Conservation (phyloP, 2,329 filamentous ascomycete species). For the Curvularia sp. region DNA sequence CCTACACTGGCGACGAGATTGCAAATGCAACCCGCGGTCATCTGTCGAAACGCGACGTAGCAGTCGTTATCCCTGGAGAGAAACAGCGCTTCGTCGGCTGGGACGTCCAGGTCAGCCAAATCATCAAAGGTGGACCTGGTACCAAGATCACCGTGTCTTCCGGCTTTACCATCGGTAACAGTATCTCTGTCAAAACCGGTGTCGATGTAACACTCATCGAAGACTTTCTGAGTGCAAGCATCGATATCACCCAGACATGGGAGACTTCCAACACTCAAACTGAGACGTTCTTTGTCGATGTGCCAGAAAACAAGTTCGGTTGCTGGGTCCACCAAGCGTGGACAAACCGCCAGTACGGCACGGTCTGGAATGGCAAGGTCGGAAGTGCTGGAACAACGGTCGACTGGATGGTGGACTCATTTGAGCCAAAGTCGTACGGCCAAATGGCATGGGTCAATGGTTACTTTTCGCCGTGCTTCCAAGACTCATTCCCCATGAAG, state of each 20-base stretch:
- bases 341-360: constrained; percentile 47
- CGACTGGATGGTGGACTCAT: constrained; percentile 49
- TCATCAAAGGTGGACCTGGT: constrained; percentile 35
- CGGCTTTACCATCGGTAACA: constrained; percentile 49
- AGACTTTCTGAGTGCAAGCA: constrained; percentile 34
- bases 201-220: constrained; percentile 32
- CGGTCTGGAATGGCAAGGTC: constrained; percentile 47
- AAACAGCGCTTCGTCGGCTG: constrained; percentile 48
- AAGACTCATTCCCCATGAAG: constrained; percentile 48
- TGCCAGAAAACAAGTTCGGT: constrained; percentile 51
- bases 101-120: constrained; percentile 51
- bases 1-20: constrained; percentile 17
- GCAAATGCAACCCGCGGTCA: not conserved
- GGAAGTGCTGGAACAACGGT: constrained; percentile 36
- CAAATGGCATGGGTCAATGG: constrained; percentile 53
- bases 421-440: constrained; percentile 42
- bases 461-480: constrained; percentile 50
- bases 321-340: constrained; percentile 52
- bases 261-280: constrained; percentile 36
- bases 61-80: constrained; percentile 32
- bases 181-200: constrained; percentile 34
- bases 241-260: constrained; percentile 46
- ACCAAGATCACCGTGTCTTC: constrained; percentile 42
- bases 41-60: constrained; percentile 27
- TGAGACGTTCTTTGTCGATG: constrained; percentile 41